Evolutionary conservation across 129 eudicot species (phyloP), one percentile per base, ranked within the genome.

Genomic region (Deinandra increscens): DNA sequence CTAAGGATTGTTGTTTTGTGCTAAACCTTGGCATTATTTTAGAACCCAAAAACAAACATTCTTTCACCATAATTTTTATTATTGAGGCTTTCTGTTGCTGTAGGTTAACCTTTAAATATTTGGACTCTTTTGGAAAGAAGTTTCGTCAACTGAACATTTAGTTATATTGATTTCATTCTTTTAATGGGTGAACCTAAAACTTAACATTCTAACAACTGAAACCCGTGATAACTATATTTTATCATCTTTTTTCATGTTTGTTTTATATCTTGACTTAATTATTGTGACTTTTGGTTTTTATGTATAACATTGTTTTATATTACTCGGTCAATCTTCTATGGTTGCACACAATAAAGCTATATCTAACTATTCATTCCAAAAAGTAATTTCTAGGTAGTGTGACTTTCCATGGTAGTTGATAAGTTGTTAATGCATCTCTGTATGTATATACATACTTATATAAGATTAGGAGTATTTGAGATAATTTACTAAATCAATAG

Each of bases 61-160:
- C 13, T 59, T 59, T 29, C 9, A 22, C 14, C 36, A 55, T 55
- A 55, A 1, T 31, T 11, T 29, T 31, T 59, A 3, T 59, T 33
- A 33, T n/a, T 20, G 61, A 54, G 61, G 61, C 61, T 54, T 23
- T 54, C n/a, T 22, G 36, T 54, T 22, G 34, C 61, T 54, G 22
- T 54, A 54, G 1, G 9, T 14, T 33, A 59, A 7, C 36, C 20
- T 14, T 59, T 9, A 29, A 58, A 13, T 20, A 29, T 31, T 5
- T 58, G 12, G 9, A 11, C 6, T 26, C 14, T 13, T 26, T 12
- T 20, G 20, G 5, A 31, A 14, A 31, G 3, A 58, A 31, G 41
- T 31, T 10, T 58, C 20, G 44, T 56, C 14, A 23, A 44, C n/a
- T 14, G 29, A 66, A 26, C 58, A 22, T 43, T 29, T 65, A 26